These are phyloP conservation scores for Corynespora cassiicola DNA, from an alignment of 2,329 filamentous ascomycete genomes.

Conservation along the genomic window DNA sequence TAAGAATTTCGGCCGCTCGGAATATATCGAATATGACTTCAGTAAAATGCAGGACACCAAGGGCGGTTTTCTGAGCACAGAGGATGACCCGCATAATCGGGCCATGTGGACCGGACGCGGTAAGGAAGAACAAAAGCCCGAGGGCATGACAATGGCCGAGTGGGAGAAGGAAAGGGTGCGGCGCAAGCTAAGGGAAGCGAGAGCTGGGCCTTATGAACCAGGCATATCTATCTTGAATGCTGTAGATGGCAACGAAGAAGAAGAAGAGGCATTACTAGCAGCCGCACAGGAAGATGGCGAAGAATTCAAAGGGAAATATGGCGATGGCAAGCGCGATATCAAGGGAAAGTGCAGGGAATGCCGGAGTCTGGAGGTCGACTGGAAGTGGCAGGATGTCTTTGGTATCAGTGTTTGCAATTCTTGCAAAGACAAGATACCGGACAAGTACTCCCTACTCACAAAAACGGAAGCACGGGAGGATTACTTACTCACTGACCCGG, in stretches of 20 bases:
- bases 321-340: constrained; percentile 40
- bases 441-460: constrained; percentile 93
- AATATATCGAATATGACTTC: constrained; percentile 96
- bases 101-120: constrained; percentile 59
- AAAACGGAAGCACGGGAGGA: constrained; percentile 97
- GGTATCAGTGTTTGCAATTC: constrained; percentile 74
- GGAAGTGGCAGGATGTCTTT: constrained; percentile 90
- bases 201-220: constrained; percentile 86
- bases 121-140: constrained; percentile 71
- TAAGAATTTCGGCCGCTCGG: constrained; percentile 79
- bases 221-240: constrained; percentile 76
- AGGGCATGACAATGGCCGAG: constrained; percentile 86
- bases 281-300: constrained; percentile 46
- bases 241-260: constrained; percentile 43
- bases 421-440: constrained; percentile 89
- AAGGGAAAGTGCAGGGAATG: constrained; percentile 86
- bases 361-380: constrained; percentile 85
- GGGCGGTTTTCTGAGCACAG: constrained; percentile 87
- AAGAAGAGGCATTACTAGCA: constrained; percentile 31
- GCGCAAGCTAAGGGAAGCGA: constrained; percentile 72
- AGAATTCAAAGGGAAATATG: constrained; percentile 41
- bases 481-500: constrained; percentile 92
- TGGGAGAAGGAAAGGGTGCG: constrained; percentile 88
- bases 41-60: constrained; percentile 98
- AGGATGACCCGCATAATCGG: constrained; percentile 90